Base-by-base conservation (phyloP, 2,329 filamentous ascomycete species). In the Peltaster fructicola region DNA sequence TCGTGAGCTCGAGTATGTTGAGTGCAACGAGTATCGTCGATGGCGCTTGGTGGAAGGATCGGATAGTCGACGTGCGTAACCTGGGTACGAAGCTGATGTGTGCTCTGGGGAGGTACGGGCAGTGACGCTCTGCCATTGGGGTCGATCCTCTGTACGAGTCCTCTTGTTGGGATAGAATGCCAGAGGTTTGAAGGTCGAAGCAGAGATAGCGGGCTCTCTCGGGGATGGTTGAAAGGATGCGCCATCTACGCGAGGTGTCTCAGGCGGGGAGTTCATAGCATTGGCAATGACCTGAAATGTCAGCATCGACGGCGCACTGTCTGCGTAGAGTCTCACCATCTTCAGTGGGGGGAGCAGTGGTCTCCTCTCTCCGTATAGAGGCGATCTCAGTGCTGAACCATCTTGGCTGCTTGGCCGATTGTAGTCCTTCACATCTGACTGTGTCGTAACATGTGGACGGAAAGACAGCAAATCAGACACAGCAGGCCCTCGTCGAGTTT, bases 111-210 rank as follows among this genome's bases (percentile, higher is more conserved):
- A n/a, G n/a, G n/a, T n/a, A n/a, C n/a, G n/a, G n/a, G n/a, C n/a
- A n/a, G n/a, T n/a, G n/a, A n/a, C n/a, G n/a, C n/a, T n/a, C n/a
- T n/a, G n/a, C n/a, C n/a, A n/a, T n/a, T n/a, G 17, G 16, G 24
- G 23, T 10, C 27, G 17, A 12, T 11, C 9, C 13, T 39, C 40
- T 4, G 38, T 47, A 14, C 43, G 32, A 15, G 37, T 37, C 29
- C 45, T 48, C 36, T 50, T 48, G 35, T 46, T 45, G 3, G 46
- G 46, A 26, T 50, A 48, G 1, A 50, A 32, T 11, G 43, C 35
- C 8, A 40, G 37, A 8, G 46, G 46, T 27, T 46, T 48, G 38
- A 44, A 47, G 3, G 41, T 45, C 8, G 35, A 33, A 8, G 39
- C 34, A 11, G 37, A 39, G 30, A 41, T 43, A 2, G 34, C 31